A percentile compares a stretch with the other conserved stretches of the same genome.
phyloP scores from a whole-genome alignment of 352 stramenopile species.

The Pythium dissimile region DNA sequence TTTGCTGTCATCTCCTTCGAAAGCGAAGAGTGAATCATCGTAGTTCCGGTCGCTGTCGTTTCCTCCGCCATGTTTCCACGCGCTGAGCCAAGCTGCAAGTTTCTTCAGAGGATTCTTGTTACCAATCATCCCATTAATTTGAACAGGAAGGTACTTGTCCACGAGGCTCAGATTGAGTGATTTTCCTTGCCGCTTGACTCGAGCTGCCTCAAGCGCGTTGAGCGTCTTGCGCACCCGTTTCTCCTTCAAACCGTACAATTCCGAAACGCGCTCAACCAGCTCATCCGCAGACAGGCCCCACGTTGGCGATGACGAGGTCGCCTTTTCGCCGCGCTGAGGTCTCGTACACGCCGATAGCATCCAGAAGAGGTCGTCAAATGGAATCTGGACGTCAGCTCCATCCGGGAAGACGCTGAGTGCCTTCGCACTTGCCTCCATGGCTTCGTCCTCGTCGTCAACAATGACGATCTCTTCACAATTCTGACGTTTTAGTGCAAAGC shows the following conservation, averaged over 20 bases:
- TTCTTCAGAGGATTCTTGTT: conserved; percentile 60
- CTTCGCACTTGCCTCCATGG: neutral
- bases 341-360: conserved; percentile 33
- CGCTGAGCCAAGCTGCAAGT: conserved; percentile 67
- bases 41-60: conserved; percentile 43
- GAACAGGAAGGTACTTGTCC: conserved; percentile 60
- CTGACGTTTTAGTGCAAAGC: no score
- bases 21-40: conserved; percentile 59
- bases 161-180: conserved; percentile 59
- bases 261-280: conserved; percentile 52
- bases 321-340: no score
- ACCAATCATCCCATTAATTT: conserved; percentile 56
- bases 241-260: conserved; percentile 46
- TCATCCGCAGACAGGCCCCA: conserved; percentile 24
- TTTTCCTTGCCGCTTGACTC: conserved; percentile 40
- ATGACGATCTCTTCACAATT: no score
- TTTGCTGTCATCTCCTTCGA: conserved; percentile 53
- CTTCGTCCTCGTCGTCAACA: conserved; percentile 31
- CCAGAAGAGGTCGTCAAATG: conserved; percentile 60
- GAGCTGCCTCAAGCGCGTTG: conserved; percentile 37
- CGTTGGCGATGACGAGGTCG: no score
- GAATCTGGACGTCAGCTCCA: conserved; percentile 37
- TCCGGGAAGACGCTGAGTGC: conserved; percentile 4
- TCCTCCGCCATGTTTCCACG: conserved; percentile 60
- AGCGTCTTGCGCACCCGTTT: conserved; percentile 56